Base-by-base conservation (phyloP, 257 asterid species). In the Leonotis leonurus region DNA sequence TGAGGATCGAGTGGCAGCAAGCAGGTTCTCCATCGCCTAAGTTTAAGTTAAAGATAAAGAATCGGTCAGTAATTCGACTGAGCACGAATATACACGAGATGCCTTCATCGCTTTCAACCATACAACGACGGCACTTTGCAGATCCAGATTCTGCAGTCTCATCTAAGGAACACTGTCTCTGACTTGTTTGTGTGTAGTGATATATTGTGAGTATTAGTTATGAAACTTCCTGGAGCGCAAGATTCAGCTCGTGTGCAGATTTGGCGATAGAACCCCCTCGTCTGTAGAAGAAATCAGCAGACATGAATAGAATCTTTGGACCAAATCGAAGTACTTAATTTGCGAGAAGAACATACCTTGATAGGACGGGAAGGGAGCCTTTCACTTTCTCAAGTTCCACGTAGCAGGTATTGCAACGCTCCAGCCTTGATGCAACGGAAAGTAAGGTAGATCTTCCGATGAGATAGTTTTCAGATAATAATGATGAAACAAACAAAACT, bases 371-470 rank as follows among this genome's bases (percentile, higher is more conserved):
- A 45, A 93, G 79, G 68, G 73, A 75, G 65, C 54, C 64, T 69
- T 85, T 93, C 52, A 89, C 82, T 76, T 85, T 93, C 85, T 93
- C 99, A 62, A 89, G 97, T 78, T 93, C 99, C 70, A 83, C 75
- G 63, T 74, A 93, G 82, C 96, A 93, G 62, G 76, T 72, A 67
- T 85, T 89, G 87, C 86, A 93, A 50, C 95, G 97, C 66, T 89
- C 99, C 75, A 93, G 80, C 94, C 99, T 92, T 72, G 57, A 13
- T 56, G 56, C 37, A 62, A 67, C 29, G 73, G n/a, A 41, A 71
- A 52, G 55, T 24, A 60, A 63, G 53, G 57, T 54, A 64, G 50
- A 60, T 68, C 62, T 46, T 57, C 26, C 67, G 43, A 59, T 68
- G 37, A 56, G 72, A 67, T 21, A 14, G 36, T 51, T 64, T 67